A percentile compares a stretch with the other conserved stretches of the same genome.
These are phyloP conservation scores for Darksidea phi DNA, from an alignment of 495 filamentous ascomycete species.

Conservation along the genomic window DNA sequence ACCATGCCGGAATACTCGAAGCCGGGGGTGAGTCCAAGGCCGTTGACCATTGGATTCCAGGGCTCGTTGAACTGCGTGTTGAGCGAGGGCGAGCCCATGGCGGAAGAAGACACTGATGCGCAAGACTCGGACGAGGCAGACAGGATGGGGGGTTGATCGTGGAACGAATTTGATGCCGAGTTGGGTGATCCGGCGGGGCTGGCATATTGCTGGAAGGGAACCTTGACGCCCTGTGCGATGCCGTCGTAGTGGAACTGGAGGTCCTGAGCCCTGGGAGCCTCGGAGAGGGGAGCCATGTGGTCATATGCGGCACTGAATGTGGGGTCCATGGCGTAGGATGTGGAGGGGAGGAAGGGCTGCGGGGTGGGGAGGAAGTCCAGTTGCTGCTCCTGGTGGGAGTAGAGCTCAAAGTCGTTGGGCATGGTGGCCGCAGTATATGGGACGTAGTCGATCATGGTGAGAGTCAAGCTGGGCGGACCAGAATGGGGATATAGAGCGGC, in stretches of 20 bases:
- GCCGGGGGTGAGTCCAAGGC: slow-evolving; percentile 58
- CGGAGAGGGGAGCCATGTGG: slow-evolving; percentile 18
- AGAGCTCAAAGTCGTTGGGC: slow-evolving; percentile 37
- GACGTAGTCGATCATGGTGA: slow-evolving; percentile 30
- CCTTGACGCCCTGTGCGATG: slow-evolving; percentile 36
- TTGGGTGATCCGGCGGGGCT: slow-evolving; percentile 40
- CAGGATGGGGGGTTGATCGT: slow-evolving; percentile 49
- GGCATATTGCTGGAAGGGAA: slow-evolving; percentile 23
- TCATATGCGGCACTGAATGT: slow-evolving; percentile 27
- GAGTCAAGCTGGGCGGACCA: background rate
- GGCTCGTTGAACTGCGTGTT: slow-evolving; percentile 59
- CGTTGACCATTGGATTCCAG: slow-evolving; percentile 55
- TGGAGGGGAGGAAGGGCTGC: slow-evolving; percentile 28
- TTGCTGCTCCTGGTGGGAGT: slow-evolving; percentile 31
- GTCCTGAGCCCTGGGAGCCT: slow-evolving; percentile 31
- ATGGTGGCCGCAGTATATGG: slow-evolving; percentile 30
- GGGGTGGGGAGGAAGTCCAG: slow-evolving; percentile 28
- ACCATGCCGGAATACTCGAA: slow-evolving; percentile 56
- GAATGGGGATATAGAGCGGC: slow-evolving; percentile 9
- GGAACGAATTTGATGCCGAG: slow-evolving; percentile 41
- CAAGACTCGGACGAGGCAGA: slow-evolving; percentile 70
- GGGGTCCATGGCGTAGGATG: slow-evolving; percentile 28
- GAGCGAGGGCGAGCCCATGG: slow-evolving; percentile 75
- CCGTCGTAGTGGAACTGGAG: slow-evolving; percentile 34
- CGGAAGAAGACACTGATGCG: slow-evolving; percentile 72